A percentile compares a stretch with the other conserved stretches of the same genome.
These are phyloP conservation scores for Bonia amplexicaulis DNA, from an alignment of 176 grass and related monocot genomes.

Conservation along the genomic window DNA sequence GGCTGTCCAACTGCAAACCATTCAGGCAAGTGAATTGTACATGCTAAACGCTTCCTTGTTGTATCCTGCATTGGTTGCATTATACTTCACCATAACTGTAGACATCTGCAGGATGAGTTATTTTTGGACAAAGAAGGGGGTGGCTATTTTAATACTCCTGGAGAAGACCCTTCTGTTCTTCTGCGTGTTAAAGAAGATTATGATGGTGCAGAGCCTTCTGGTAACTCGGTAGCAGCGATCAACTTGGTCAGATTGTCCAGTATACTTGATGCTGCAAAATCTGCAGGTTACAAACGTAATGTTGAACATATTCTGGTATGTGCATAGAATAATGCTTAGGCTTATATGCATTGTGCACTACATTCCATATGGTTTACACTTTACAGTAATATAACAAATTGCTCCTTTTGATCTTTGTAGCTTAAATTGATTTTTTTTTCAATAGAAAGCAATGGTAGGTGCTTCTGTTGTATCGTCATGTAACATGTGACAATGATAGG, in stretches of 20 bases:
- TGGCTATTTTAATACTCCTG: slow-evolving; percentile 91
- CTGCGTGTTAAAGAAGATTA: slow-evolving; percentile 90
- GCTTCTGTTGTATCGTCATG: not conserved
- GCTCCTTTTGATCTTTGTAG: not conserved
- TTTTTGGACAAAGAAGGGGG: slow-evolving; percentile 90
- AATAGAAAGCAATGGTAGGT: not conserved
- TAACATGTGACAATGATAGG: not conserved
- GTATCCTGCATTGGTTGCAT: not conserved
- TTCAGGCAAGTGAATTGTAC: slow-evolving; percentile 57
- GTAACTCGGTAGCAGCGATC: slow-evolving; percentile 80
- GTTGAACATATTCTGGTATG: slow-evolving; percentile 91
- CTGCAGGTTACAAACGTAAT: slow-evolving; percentile 47
- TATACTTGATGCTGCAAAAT: slow-evolving; percentile 56
- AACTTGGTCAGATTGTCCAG: slow-evolving; percentile 86
- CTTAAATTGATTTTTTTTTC: not conserved
- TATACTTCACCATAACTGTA: not conserved
- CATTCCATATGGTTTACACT: not conserved
- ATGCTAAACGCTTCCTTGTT: not conserved
- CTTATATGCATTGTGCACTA: not conserved
- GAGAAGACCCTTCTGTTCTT: slow-evolving; percentile 88
- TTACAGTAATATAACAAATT: not conserved
- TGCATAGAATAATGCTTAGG: not conserved
- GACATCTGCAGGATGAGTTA: slow-evolving; percentile 58
- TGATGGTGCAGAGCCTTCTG: slow-evolving; percentile 97
- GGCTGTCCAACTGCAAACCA: slow-evolving; percentile 74